Percentiles rank a stretch among this genome's conserved stretches.
These are phyloP conservation scores for Tritrichomonas musculus DNA, from an alignment of 208 protist genomes.

Conservation along the genomic window DNA sequence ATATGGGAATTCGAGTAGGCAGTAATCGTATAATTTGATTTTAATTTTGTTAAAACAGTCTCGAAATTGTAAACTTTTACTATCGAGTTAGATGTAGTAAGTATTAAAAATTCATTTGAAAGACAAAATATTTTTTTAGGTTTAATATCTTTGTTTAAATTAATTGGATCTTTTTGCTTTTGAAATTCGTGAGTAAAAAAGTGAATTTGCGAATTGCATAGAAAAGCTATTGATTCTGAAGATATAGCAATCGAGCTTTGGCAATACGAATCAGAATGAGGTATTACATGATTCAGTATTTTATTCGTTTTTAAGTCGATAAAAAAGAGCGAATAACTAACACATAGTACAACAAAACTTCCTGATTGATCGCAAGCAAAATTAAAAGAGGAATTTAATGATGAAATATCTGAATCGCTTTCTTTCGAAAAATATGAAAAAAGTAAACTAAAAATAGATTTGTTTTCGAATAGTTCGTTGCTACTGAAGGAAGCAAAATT, in stretches of 20 bases:
- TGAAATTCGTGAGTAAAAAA: neutral
- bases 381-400: neutral
- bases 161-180: neutral
- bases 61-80: neutral
- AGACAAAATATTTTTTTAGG: neutral
- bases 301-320: neutral
- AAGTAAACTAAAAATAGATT: neutral
- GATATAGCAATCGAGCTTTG: neutral
- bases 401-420: no score
- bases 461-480: neutral
- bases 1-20: neutral
- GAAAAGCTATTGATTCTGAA: neutral
- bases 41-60: neutral
- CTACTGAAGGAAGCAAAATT: neutral
- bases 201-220: neutral
- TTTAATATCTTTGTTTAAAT: neutral
- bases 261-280: neutral
- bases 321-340: neutral
- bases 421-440: neutral
- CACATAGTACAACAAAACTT: neutral
- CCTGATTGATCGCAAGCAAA: neutral
- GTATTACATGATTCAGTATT: neutral
- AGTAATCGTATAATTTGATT: neutral
- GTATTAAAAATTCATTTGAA: neutral
- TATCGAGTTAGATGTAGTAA: neutral